phyloP scores from a whole-genome alignment of 805 yeast genomes.

The Candida broadrunensis region DNA sequence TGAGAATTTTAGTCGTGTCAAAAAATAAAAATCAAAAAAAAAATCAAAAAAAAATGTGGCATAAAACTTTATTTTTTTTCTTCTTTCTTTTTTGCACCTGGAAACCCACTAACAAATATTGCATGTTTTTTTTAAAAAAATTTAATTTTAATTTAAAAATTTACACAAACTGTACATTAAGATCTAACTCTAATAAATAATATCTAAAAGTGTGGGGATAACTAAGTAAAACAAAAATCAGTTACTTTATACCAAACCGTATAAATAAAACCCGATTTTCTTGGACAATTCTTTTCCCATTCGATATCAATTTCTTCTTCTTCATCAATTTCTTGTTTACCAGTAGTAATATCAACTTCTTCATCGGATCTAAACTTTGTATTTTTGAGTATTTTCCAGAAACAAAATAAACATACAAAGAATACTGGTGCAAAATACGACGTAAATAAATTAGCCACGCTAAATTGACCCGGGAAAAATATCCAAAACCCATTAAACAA shows the following conservation, averaged over 20 bases:
- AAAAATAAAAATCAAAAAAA: too few species aligned
- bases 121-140: too few species aligned
- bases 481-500: slow-evolving; percentile 42
- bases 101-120: too few species aligned
- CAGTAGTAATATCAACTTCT: slow-evolving; percentile 35
- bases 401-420: slow-evolving; percentile 17
- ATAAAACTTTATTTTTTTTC: too few species aligned
- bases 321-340: slow-evolving; percentile 29
- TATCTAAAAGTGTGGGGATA: too few species aligned
- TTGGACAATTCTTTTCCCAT: slow-evolving; percentile 14
- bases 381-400: slow-evolving; percentile 32
- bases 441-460: slow-evolving; percentile 33
- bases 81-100: too few species aligned
- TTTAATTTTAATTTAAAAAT: too few species aligned
- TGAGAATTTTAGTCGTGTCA: too few species aligned
- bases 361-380: slow-evolving; percentile 25
- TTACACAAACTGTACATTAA: too few species aligned
- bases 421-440: slow-evolving; percentile 37
- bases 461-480: slow-evolving; percentile 34
- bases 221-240: slow-evolving; percentile 22
- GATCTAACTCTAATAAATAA: too few species aligned
- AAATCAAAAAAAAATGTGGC: too few species aligned
- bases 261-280: slow-evolving; percentile 19
- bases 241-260: slow-evolving; percentile 16
- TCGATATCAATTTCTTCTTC: slow-evolving; percentile 30